Conservation (phyloP, 2,329 filamentous ascomycete genomes). For the Aspergillus caelatus region DNA sequence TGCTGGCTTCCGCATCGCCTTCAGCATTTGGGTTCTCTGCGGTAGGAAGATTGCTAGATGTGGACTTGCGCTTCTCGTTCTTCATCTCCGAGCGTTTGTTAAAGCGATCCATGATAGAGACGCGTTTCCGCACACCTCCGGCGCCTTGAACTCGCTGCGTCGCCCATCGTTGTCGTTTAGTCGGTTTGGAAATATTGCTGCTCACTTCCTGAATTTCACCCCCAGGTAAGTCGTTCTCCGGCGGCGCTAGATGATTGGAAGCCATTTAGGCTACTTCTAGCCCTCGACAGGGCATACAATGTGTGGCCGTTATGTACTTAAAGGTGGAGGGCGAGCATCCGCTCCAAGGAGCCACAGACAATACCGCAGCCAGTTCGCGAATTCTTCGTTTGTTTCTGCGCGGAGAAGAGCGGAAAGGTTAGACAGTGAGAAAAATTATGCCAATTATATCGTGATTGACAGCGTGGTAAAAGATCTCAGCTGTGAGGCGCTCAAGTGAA, state of each 20-base stretch:
- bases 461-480: not conserved
- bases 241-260: constrained; percentile 37
- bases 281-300: constrained; percentile 33
- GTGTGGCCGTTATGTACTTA: constrained; percentile 17
- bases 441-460: constrained; percentile 6
- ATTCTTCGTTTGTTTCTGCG: constrained; percentile 9
- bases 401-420: constrained; percentile 1
- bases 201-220: constrained; percentile 30
- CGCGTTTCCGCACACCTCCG: constrained; percentile 76
- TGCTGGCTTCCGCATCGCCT: constrained; percentile 46
- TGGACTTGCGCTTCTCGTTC: constrained; percentile 69
- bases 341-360: constrained; percentile 28
- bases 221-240: constrained; percentile 31
- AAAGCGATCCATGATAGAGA: constrained; percentile 77
- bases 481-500: not conserved
- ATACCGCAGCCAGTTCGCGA: constrained; percentile 26
- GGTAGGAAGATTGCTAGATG: constrained; percentile 41
- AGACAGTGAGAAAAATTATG: constrained; percentile 7
- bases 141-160: constrained; percentile 82
- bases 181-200: constrained; percentile 61
- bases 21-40: constrained; percentile 23
- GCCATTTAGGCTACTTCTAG: constrained; percentile 39
- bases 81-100: constrained; percentile 63
- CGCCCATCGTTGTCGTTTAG: constrained; percentile 89
- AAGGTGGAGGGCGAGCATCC: constrained; percentile 29